phyloP scores from a whole-genome alignment of 116 monocot genomes.

The Dioscorea cayenensis region DNA sequence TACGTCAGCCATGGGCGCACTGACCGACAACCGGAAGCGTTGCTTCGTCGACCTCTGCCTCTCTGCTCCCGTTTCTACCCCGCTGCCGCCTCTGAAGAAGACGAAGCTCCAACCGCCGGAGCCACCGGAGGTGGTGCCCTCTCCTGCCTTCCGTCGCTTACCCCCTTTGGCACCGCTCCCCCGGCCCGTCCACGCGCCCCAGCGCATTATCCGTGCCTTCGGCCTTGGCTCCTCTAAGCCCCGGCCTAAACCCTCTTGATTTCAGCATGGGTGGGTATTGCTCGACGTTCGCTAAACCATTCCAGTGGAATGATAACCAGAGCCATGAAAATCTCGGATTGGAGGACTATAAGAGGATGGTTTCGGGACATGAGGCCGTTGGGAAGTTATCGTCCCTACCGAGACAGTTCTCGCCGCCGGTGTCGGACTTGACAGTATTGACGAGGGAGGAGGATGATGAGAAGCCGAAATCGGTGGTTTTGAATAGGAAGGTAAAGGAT shows the following conservation, averaged over 20 bases:
- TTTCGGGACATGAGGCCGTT: constrained; percentile 9
- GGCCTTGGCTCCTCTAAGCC: constrained; percentile 32
- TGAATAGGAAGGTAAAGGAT: constrained; percentile 25
- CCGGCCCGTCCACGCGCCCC: constrained; percentile 43
- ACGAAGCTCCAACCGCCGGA: not conserved
- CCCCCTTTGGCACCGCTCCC: constrained; percentile 20
- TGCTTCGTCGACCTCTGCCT: constrained; percentile 29
- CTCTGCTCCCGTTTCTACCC: constrained; percentile 1
- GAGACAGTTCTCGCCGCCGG: not conserved
- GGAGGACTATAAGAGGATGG: constrained; percentile 46
- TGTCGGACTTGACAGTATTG: constrained; percentile 6
- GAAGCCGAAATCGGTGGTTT: not conserved
- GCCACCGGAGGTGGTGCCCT: not conserved
- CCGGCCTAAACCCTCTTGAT: not conserved
- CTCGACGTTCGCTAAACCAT: not conserved
- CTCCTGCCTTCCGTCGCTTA: not conserved
- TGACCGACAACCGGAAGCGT: constrained; percentile 55
- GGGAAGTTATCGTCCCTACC: not conserved
- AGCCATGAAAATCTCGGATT: not conserved
- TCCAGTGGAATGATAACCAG: not conserved
- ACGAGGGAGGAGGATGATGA: constrained; percentile 4
- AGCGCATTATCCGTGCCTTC: constrained; percentile 38
- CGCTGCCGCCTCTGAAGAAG: constrained; percentile 17
- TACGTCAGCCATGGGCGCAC: constrained; percentile 39
- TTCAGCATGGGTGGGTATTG: not conserved